Percentiles rank a stretch among this genome's conserved stretches.
These are phyloP conservation scores for Castanopsis chinensis DNA, from an alignment of 306 rosid genomes.

Conservation along the genomic window DNA sequence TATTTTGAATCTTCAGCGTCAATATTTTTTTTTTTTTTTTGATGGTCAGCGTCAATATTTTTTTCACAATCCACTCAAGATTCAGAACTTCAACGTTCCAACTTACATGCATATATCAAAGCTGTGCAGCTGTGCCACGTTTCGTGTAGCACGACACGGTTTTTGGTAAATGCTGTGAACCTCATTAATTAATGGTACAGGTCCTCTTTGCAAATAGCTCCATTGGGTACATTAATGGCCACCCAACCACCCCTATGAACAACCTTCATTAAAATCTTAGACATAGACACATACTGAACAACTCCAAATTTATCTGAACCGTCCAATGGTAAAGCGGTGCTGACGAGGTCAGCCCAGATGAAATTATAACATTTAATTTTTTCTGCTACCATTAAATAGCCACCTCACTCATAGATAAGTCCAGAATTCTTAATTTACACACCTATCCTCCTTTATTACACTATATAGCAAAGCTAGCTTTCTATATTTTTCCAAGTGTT, in stretches of 20 bases:
- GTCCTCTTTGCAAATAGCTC: not conserved
- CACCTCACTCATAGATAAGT: not conserved
- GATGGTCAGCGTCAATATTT: too few relatives aligned
- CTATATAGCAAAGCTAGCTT: not conserved
- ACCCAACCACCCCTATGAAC: constrained; percentile 29
- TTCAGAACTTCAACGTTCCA: not conserved
- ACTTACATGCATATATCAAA: not conserved
- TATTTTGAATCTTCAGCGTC: too few relatives aligned
- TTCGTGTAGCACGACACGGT: not conserved
- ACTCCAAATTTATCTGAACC: not conserved
- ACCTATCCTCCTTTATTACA: not conserved
- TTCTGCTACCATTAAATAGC: not conserved
- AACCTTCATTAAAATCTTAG: constrained; percentile 18
- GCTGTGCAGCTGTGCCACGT: not conserved
- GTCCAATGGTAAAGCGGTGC: not conserved
- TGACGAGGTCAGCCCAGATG: not conserved
- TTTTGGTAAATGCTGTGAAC: not conserved
- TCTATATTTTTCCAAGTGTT: not conserved
- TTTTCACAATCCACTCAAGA: too few relatives aligned
- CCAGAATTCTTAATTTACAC: not conserved
- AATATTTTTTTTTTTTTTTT: too few relatives aligned
- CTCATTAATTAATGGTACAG: constrained; percentile 5
- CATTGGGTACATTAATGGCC: not conserved
- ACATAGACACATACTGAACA: not conserved
- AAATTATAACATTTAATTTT: not conserved